Percentiles rank a stretch among this genome's conserved stretches.
Conservation (phyloP, 495 filamentous ascomycete genomes). For the Hamigera avellanea region DNA sequence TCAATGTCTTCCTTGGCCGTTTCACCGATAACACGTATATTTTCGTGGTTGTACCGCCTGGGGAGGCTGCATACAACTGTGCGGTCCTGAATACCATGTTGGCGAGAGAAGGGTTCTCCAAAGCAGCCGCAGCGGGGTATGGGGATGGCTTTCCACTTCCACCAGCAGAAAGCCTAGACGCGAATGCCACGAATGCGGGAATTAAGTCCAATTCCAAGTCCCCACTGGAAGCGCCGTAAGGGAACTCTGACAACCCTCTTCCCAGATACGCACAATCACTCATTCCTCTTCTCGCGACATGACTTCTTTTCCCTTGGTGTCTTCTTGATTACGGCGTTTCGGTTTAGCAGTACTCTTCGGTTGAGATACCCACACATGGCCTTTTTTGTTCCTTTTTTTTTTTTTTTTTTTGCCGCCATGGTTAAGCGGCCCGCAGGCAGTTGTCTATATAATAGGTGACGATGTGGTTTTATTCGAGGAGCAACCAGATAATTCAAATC, state of each 20-base stretch:
- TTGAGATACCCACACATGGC: neutral
- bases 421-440: no score
- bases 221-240: neutral
- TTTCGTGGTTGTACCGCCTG: constrained; percentile 77
- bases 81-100: constrained; percentile 81
- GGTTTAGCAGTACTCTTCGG: neutral
- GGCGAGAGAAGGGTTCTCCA: constrained; percentile 65
- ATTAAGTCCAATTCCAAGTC: neutral
- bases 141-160: constrained; percentile 36
- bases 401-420: no score
- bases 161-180: constrained; percentile 18
- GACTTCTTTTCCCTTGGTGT: constrained; percentile 1
- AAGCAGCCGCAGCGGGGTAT: constrained; percentile 24
- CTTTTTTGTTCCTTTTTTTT: no score
- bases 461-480: no score
- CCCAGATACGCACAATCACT: no score
- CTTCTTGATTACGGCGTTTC: neutral
- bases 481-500: no score
- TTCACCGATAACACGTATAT: constrained; percentile 97
- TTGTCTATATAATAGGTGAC: no score
- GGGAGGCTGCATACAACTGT: constrained; percentile 77
- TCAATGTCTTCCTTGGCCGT: constrained; percentile 84
- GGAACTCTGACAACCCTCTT: no score
- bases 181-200: constrained; percentile 10
- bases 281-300: no score